A percentile compares a stretch with the other conserved stretches of the same genome.
phyloP scores from a whole-genome alignment of 495 filamentous ascomycete genomes.

The Aspergillus nidulans region DNA sequence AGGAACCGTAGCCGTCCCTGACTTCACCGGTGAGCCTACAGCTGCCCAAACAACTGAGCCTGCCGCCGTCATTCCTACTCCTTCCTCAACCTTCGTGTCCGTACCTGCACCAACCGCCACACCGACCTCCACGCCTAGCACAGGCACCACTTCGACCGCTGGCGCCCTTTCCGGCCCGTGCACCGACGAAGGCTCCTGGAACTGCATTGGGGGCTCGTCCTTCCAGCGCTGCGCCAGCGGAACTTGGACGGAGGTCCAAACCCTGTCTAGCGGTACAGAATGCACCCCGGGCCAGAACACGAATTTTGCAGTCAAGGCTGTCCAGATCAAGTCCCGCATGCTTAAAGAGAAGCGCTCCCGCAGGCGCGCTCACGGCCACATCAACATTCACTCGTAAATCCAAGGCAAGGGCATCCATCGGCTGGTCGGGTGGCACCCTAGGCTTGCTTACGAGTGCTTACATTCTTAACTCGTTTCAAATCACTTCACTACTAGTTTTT shows the following conservation, averaged over 20 bases:
- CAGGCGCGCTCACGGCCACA: constrained; percentile 20
- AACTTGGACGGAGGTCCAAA: constrained; percentile 49
- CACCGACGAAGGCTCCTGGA: constrained; percentile 48
- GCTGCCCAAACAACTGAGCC: constrained; percentile 1
- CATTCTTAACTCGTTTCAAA: constrained; percentile 13
- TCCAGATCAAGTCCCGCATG: constrained; percentile 24
- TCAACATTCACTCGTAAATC: constrained; percentile 22
- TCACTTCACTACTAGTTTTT: background rate
- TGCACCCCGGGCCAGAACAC: constrained; percentile 52
- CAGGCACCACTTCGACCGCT: constrained; percentile 9
- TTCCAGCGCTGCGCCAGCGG: constrained; percentile 63
- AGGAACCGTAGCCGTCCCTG: constrained; percentile 4
- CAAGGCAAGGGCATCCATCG: background rate
- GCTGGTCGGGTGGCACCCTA: constrained; percentile 5
- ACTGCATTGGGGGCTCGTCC: constrained; percentile 57
- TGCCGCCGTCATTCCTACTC: constrained; percentile 22
- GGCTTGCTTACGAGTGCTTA: background rate
- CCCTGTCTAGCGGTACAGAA: constrained; percentile 54
- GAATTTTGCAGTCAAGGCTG: constrained; percentile 35
- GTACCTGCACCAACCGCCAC: constrained; percentile 2
- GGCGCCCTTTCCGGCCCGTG: constrained; percentile 36
- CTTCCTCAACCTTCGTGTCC: constrained; percentile 18
- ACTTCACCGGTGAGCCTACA: background rate
- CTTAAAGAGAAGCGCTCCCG: constrained; percentile 31
- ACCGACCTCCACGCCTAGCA: constrained; percentile 7